Base-by-base conservation (phyloP, 1,284 basidiomycete species). In the Cutaneotrichosporon dermatis region DNA sequence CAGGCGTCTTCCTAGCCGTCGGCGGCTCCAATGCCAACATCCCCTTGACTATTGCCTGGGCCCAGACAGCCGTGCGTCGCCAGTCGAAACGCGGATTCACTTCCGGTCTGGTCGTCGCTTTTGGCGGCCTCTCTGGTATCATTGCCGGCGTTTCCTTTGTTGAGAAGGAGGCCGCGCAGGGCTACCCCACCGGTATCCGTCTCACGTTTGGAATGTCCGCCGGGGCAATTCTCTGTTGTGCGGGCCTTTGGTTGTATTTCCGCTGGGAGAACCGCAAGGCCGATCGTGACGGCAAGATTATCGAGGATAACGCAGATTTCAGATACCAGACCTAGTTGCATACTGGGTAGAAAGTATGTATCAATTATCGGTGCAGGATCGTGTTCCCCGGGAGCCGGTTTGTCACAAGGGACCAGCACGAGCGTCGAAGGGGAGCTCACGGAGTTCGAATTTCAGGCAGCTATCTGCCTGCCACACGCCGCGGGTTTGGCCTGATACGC, bases 101-200 rank as follows among this genome's bases (percentile, higher is more conserved):
- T 16, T 72, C 71, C 16, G 79, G 78, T 16, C 58, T 79, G 40
- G 72, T 76, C 51, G 74, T 79, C 52, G 74, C 70, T 41, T 74
- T 78, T 49, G 79, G 77, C 41, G 78, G 78, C 58, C 60, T 80
- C 44, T 79, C 79, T n/a, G 80, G 80, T 55, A 80, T 81, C 65
- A 64, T 79, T 54, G 76, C 77, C 13, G 73, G 73, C 12, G 60
- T 71, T 35, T 66, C 69, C 33, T 62, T 62, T 54, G 54, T 53
- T 45, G 50, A 62, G 76, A 69, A 56, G 57, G 60, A 71, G 69
- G 71, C 43, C 64, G 68, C 57, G 58, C n/a, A 3, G 64, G 54
- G 57, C 25, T 62, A 58, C 60, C 60, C 60, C 51, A 71, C 64
- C 37, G 67, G 65, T 12, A 58, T 66, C 48, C 48, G 33, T 25